Percentiles rank a stretch among this genome's conserved stretches.
phyloP scores from a whole-genome alignment of 495 filamentous ascomycete genomes.

The Pyrenopolyporus hunteri region DNA sequence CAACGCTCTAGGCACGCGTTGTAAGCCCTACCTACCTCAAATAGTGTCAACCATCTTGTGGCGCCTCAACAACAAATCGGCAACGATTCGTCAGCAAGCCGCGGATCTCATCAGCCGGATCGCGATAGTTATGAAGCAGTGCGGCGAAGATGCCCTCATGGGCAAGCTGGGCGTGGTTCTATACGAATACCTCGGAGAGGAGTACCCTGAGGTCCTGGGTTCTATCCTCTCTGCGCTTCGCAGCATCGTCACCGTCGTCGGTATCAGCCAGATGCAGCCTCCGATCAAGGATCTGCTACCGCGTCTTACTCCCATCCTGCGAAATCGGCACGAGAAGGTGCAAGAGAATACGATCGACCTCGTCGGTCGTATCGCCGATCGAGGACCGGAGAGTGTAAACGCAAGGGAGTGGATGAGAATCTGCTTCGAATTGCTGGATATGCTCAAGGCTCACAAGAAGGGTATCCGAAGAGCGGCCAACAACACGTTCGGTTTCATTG shows the following conservation, averaged over 20 bases:
- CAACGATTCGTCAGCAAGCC: constrained; percentile 94
- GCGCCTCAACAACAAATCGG: constrained; percentile 95
- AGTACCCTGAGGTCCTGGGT: constrained; percentile 97
- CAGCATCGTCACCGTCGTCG: constrained; percentile 96
- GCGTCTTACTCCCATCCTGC: constrained; percentile 92
- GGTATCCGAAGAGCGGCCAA: constrained; percentile 98
- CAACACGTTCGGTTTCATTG: constrained; percentile 99
- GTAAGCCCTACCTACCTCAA: constrained; percentile 95
- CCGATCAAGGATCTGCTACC: constrained; percentile 98
- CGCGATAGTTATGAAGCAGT: constrained; percentile 98
- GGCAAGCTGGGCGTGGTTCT: constrained; percentile 95
- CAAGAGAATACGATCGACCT: constrained; percentile 99
- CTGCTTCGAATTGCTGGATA: constrained; percentile 97
- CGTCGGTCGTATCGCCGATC: constrained; percentile 97
- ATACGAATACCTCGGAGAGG: constrained; percentile 98
- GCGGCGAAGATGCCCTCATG: constrained; percentile 93
- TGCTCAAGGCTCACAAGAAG: constrained; percentile 99
- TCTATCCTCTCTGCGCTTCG: constrained; percentile 95
- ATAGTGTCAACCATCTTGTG: constrained; percentile 97
- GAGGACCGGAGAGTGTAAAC: constrained; percentile 93
- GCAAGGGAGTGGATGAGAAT: constrained; percentile 99
- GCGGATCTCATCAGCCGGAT: constrained; percentile 96
- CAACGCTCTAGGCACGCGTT: constrained; percentile 90
- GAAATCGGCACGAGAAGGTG: constrained; percentile 99
- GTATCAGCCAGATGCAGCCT: constrained; percentile 98